Conservation (phyloP, 352 stramenopile species). For the Phytophthora brassicae region DNA sequence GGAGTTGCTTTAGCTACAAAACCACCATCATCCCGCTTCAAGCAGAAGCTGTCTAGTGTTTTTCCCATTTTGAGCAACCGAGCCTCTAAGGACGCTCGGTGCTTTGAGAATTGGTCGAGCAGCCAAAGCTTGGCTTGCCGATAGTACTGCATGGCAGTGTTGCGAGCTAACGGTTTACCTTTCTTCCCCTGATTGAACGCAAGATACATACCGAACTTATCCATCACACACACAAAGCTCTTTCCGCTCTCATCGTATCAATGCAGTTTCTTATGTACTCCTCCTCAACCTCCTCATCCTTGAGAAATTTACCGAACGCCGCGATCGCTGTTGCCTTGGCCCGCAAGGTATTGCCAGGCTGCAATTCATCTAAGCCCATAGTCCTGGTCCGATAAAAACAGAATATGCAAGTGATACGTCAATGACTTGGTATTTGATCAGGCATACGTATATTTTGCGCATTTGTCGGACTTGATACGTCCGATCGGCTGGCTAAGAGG, state of each 20-base stretch:
- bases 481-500: background rate
- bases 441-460: background rate
- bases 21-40: too few relatives aligned
- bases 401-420: constrained; percentile 2
- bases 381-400: too few relatives aligned
- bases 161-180: background rate
- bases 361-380: constrained; percentile 2
- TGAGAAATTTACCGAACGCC: constrained; percentile 5
- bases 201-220: constrained; percentile 32
- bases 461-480: background rate
- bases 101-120: background rate
- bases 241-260: constrained; percentile 6
- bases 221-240: constrained; percentile 21
- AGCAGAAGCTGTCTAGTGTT: too few relatives aligned
- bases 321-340: constrained; percentile 4
- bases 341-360: constrained; percentile 3
- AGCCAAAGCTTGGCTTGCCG: background rate
- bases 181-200: constrained; percentile 16
- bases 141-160: background rate
- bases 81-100: background rate
- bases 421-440: background rate
- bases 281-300: constrained; percentile 4
- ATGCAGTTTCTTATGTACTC: constrained; percentile 14
- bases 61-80: background rate
- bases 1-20: too few relatives aligned